Conservation (phyloP, 1,284 basidiomycete species). For the Rhodotorula sp. region DNA sequence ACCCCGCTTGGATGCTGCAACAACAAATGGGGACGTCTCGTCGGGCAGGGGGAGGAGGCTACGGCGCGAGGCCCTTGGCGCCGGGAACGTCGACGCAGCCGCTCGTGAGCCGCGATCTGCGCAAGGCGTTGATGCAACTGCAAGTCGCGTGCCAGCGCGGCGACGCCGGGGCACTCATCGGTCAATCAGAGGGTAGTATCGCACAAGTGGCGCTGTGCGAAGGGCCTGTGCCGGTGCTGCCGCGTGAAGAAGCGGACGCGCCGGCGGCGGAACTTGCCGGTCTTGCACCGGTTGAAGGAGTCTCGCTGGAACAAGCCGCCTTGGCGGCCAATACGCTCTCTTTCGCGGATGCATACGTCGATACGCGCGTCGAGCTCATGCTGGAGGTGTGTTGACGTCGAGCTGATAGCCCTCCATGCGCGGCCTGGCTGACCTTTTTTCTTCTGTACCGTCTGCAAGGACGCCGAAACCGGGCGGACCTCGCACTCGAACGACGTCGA, state of each 20-base stretch:
- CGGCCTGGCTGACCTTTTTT: neutral
- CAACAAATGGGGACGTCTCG: slow-evolving; percentile 11
- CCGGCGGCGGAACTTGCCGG: neutral
- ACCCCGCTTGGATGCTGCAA: slow-evolving; percentile 16
- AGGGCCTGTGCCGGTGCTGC: neutral
- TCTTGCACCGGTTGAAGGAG: neutral
- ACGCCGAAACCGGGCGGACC: slow-evolving; percentile 12
- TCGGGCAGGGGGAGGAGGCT: slow-evolving; percentile 1
- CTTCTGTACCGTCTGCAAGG: neutral
- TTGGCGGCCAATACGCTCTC: slow-evolving; percentile 34
- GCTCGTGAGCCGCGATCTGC: slow-evolving; percentile 57
- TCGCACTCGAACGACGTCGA: slow-evolving; percentile 3
- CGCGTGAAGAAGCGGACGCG: neutral
- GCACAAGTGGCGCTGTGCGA: neutral
- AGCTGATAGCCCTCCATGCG: too few species aligned
- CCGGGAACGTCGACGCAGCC: slow-evolving; percentile 51
- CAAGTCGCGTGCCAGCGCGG: slow-evolving; percentile 55
- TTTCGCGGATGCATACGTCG: slow-evolving; percentile 21
- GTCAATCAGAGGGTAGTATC: slow-evolving; percentile 3
- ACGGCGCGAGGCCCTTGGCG: slow-evolving; percentile 43
- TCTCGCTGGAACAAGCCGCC: slow-evolving; percentile 1
- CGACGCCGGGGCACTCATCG: slow-evolving; percentile 3
- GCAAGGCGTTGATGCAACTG: slow-evolving; percentile 60
- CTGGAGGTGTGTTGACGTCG: slow-evolving; percentile 36
- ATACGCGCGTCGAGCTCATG: slow-evolving; percentile 16